These are phyloP conservation scores for Hibiscus syriacus DNA, from an alignment of 345 rosid genomes.

Conservation along the genomic window DNA sequence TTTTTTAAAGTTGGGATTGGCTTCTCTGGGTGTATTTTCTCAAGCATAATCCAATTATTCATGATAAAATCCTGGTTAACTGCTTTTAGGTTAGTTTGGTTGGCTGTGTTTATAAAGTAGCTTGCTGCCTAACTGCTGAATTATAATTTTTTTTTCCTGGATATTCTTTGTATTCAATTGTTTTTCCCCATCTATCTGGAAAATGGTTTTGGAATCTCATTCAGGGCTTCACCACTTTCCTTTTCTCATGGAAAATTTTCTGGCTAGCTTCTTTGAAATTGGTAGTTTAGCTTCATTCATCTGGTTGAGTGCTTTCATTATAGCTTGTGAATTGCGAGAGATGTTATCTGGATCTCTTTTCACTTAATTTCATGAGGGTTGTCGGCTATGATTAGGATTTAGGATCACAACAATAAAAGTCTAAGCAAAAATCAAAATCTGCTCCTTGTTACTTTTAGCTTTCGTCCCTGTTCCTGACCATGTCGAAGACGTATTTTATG, in stretches of 20 bases:
- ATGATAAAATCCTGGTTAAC: not conserved
- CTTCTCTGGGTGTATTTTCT: not conserved
- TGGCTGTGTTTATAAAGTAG: not conserved
- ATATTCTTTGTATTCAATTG: not conserved
- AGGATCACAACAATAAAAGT: not conserved
- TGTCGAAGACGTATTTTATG: not conserved
- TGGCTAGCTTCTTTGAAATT: not conserved
- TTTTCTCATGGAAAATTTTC: not conserved
- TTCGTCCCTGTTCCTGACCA: not conserved
- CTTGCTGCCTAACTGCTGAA: not conserved
- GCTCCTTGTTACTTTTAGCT: not conserved
- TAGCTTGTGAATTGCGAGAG: conserved; percentile 1
- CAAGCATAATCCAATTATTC: not conserved
- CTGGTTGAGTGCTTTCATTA: not conserved
- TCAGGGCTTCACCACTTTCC: not conserved
- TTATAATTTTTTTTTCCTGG: not conserved
- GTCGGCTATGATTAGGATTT: not conserved
- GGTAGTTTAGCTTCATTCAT: not conserved
- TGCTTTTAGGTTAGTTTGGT: not conserved
- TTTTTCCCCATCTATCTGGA: not conserved
- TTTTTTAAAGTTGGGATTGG: not conserved
- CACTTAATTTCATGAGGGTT: not conserved
- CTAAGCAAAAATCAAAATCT: not conserved
- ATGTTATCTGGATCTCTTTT: not conserved
- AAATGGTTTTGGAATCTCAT: not conserved